These are phyloP conservation scores for Saturnispora serradocipensis DNA, from an alignment of 805 yeast species.

Conservation along the genomic window DNA sequence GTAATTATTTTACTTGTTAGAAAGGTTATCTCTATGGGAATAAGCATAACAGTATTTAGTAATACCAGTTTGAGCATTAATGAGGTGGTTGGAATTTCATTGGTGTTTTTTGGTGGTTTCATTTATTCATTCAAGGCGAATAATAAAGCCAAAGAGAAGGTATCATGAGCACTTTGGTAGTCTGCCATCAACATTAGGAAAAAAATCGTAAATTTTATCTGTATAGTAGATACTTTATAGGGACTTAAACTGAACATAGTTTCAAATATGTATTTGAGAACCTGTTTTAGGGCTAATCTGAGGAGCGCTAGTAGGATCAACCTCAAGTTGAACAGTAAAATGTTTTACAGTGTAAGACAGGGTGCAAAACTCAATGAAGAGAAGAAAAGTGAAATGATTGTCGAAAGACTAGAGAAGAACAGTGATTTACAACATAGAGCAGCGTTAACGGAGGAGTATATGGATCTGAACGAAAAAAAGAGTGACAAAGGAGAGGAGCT, in stretches of 20 bases:
- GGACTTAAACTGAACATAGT: not conserved
- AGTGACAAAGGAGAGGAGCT: not conserved
- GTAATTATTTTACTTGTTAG: slow-evolving; percentile 52
- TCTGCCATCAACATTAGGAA: not conserved
- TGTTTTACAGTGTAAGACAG: not conserved
- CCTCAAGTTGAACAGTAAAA: not conserved
- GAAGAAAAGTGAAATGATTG: not conserved
- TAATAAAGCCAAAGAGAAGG: not conserved
- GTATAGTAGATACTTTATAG: too few species aligned
- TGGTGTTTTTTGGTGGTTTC: slow-evolving; percentile 12
- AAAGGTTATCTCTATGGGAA: slow-evolving; percentile 48
- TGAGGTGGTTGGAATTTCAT: slow-evolving; percentile 37
- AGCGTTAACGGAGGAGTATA: not conserved
- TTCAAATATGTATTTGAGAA: not conserved
- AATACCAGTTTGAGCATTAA: slow-evolving; percentile 29
- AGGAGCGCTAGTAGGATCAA: not conserved
- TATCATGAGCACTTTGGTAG: not conserved
- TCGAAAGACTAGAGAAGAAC: not conserved
- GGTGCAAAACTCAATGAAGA: not conserved
- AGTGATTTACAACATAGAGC: not conserved
- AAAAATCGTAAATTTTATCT: too few species aligned
- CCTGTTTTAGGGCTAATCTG: not conserved
- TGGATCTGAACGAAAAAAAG: not conserved
- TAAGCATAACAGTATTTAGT: slow-evolving; percentile 48
- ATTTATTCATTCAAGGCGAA: not conserved